These are phyloP conservation scores for Anaeromyces robustus DNA, from an alignment of 192 early-diverging fungal species.

Conservation along the genomic window DNA sequence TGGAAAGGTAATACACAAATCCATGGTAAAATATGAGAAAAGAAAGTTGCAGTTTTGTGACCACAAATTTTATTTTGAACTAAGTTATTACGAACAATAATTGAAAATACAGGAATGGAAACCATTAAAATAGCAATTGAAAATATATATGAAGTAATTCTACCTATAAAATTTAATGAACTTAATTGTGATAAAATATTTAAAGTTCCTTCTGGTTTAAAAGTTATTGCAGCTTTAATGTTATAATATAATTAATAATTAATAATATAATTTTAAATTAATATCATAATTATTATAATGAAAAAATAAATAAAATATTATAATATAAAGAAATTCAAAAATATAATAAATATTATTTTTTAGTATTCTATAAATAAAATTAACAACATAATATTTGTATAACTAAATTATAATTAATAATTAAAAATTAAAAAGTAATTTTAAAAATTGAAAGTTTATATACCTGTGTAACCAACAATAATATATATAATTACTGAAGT, in stretches of 20 bases:
- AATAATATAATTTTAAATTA: no score
- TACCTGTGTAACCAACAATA: constrained; percentile 10
- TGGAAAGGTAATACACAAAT: constrained; percentile 22
- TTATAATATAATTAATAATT: no score
- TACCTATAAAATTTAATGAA: constrained; percentile 11
- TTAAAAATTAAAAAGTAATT: no score
- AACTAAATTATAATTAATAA: no score
- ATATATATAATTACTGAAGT: constrained; percentile 20
- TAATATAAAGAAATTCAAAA: no score
- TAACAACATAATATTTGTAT: no score
- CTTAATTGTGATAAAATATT: constrained; percentile 11
- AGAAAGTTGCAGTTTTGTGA: background rate
- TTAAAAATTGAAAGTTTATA: no score
- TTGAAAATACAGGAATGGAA: constrained; percentile 25
- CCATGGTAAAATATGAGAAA: constrained; percentile 28
- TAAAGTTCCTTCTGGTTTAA: constrained; percentile 10
- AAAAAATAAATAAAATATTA: no score
- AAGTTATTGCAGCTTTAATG: background rate
- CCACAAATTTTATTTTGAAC: constrained; percentile 23
- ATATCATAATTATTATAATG: no score
- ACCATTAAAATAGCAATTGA: constrained; percentile 32
- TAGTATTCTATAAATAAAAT: no score
- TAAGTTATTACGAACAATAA: constrained; percentile 25
- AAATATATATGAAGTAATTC: constrained; percentile 22
- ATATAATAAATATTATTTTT: no score